phyloP scores from a whole-genome alignment of 1,284 basidiomycete species.

The Malassezia arunalokei region DNA sequence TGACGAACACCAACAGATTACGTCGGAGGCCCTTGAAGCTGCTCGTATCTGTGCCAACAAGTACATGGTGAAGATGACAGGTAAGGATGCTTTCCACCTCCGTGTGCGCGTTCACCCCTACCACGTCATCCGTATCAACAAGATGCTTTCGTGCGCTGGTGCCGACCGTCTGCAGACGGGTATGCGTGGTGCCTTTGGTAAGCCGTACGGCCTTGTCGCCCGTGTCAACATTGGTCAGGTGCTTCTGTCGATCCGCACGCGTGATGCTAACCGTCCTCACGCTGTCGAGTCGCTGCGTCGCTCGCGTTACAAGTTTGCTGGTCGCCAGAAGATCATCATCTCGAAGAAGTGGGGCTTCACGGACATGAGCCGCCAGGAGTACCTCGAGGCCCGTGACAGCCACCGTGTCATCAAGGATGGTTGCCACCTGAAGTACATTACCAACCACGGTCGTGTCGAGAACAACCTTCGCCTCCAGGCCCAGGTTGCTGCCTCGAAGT shows the following conservation, averaged over 20 bases:
- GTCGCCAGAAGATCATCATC: constrained; percentile 96
- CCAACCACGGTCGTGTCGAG: constrained; percentile 41
- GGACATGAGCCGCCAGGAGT: constrained; percentile 80
- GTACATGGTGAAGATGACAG: constrained; percentile 94
- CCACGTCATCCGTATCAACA: constrained; percentile 99
- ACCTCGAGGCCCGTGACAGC: constrained; percentile 72
- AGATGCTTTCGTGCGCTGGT: constrained; percentile 98
- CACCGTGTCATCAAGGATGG: constrained; percentile 46
- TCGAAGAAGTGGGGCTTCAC: constrained; percentile 67
- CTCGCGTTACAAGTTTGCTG: constrained; percentile 97
- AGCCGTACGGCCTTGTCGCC: constrained; percentile 89
- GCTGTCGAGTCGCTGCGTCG: constrained; percentile 77
- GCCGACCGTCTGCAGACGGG: constrained; percentile 93
- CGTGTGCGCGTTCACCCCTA: constrained; percentile 94
- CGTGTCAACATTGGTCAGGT: constrained; percentile 96
- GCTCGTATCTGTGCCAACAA: constrained; percentile 99
- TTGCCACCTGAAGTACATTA: constrained; percentile 45
- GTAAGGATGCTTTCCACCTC: constrained; percentile 98
- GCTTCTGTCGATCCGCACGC: constrained; percentile 86
- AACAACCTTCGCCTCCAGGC: constrained; percentile 43
- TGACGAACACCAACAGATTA: constrained; percentile 96
- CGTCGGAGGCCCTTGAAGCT: constrained; percentile 89
- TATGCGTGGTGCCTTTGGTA: constrained; percentile 99
- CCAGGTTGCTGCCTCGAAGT: constrained; percentile 42
- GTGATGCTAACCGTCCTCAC: constrained; percentile 73